These are phyloP conservation scores for Phytophthora boehmeriae DNA, from an alignment of 352 stramenopile species.

Conservation along the genomic window DNA sequence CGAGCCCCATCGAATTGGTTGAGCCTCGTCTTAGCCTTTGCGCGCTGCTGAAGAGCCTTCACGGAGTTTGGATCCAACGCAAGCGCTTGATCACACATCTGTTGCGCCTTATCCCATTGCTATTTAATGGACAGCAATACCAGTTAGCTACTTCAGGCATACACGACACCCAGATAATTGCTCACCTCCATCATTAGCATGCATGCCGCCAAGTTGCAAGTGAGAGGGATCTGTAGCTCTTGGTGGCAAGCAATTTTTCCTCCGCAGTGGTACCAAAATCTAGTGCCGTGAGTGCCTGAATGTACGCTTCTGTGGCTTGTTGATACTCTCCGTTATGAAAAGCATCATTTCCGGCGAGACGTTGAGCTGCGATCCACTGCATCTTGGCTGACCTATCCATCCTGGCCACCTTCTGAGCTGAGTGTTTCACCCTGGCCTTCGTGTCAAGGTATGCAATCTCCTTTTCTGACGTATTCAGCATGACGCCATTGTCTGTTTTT, in stretches of 20 bases:
- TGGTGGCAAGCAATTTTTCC: constrained; percentile 53
- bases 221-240: constrained; percentile 67
- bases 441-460: constrained; percentile 82
- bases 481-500: constrained; percentile 78
- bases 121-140: constrained; percentile 12
- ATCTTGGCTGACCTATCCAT: constrained; percentile 41
- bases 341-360: constrained; percentile 52
- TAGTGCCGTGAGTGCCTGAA: constrained; percentile 71
- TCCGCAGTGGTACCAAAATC: constrained; percentile 53
- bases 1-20: constrained; percentile 62
- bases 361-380: constrained; percentile 53
- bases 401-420: constrained; percentile 54
- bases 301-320: constrained; percentile 65
- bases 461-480: constrained; percentile 74
- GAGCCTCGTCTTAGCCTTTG: constrained; percentile 58
- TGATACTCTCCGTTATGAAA: constrained; percentile 53
- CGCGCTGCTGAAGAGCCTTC: constrained; percentile 70
- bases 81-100: constrained; percentile 67
- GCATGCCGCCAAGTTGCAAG: constrained; percentile 80
- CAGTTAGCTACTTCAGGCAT: neutral
- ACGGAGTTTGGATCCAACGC: constrained; percentile 45
- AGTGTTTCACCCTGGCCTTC: constrained; percentile 77
- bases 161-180: neutral
- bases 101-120: constrained; percentile 72
- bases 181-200: constrained; percentile 72